These are phyloP conservation scores for Leptomonas seymouri DNA, from an alignment of 208 protist genomes.

Conservation along the genomic window DNA sequence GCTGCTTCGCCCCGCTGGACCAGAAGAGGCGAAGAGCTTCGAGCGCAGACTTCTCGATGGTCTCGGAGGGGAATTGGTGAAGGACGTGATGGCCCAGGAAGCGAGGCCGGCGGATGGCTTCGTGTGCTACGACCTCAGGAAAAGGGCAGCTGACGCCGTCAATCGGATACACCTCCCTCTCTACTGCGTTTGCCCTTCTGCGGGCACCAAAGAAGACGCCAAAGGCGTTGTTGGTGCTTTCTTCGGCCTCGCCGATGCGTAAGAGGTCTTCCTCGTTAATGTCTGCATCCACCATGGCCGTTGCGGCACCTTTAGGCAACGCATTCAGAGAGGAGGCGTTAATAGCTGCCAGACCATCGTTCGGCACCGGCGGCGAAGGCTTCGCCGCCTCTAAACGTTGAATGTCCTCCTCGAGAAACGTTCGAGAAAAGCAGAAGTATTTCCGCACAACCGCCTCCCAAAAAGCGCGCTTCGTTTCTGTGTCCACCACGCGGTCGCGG, in stretches of 20 bases:
- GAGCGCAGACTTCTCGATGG: conserved; percentile 52
- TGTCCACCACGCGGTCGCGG: conserved; percentile 53
- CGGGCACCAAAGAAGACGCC: conserved; percentile 27
- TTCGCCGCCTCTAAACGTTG: conserved; percentile 36
- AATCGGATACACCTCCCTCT: conserved; percentile 6
- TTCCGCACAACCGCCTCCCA: conserved; percentile 86
- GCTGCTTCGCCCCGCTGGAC: conserved; percentile 40
- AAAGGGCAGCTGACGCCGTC: conserved; percentile 1
- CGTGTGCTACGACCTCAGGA: background rate
- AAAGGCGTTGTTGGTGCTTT: background rate
- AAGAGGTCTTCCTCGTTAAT: conserved; percentile 40
- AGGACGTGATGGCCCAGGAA: conserved; percentile 34
- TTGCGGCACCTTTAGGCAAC: conserved; percentile 44
- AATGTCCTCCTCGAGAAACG: conserved; percentile 81
- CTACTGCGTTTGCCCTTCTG: background rate
- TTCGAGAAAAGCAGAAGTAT: conserved; percentile 87
- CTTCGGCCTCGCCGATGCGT: conserved; percentile 11
- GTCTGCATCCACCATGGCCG: conserved; percentile 26
- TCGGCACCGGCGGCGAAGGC: conserved; percentile 3
- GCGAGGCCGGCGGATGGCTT: conserved; percentile 7
- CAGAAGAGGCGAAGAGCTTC: conserved; percentile 70
- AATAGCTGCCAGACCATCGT: conserved; percentile 39
- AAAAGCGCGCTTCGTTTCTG: conserved; percentile 59
- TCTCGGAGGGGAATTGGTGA: conserved; percentile 53
- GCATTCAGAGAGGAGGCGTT: conserved; percentile 60